Base-by-base conservation (phyloP, 257 asterid species). In the Mitragyna speciosa region DNA sequence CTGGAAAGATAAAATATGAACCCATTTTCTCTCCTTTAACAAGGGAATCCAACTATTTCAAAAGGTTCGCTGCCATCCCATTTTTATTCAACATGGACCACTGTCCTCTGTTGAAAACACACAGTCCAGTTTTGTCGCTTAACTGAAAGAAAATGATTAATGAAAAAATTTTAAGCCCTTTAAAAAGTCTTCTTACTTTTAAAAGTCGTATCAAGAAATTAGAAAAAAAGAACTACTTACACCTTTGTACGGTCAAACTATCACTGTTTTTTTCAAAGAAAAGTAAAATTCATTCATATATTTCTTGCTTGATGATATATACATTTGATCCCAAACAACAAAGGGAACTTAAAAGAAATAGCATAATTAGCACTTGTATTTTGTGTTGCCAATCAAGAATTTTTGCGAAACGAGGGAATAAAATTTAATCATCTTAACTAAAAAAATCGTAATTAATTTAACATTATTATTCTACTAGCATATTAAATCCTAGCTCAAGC, bases 91-190 rank as follows among this genome's bases (percentile, higher is more conserved):
- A 84, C 92, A 86, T 82, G 87, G 94, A 91, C 98, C 92, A 88
- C 96, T 94, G 97, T 89, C 93, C 68, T 78, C 26, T 81, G 85
- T 83, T 78, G 94, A 87, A 90, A 84, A 87, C 76, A 79, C 79
- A 90, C 93, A 81, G 72, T 86, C 87, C 88, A 83, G 88, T 85
- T 88, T 82, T 87, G 89, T 82, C 88, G 83, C 81, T 80, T 80
- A 69, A 79, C 72, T 54, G 70, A 63, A 73, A 19, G 63, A 26
- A 47, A 66, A 52, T 64, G 31, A 80, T 36, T 74, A 61, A 45
- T 3, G 45, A 67, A 65, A 75, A 52, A 33, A 24, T 30, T 26
- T 14, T 28, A 47, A 70, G 9, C 70, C 43, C 71, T 59, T 19
- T 12, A 54, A 56, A 36, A 56, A 51, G 65, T 30, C 39, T 48